Evolutionary conservation across 257 asterid species (phyloP), one percentile per base, ranked within the genome.

Genomic region (Haberlea rhodopensis): DNA sequence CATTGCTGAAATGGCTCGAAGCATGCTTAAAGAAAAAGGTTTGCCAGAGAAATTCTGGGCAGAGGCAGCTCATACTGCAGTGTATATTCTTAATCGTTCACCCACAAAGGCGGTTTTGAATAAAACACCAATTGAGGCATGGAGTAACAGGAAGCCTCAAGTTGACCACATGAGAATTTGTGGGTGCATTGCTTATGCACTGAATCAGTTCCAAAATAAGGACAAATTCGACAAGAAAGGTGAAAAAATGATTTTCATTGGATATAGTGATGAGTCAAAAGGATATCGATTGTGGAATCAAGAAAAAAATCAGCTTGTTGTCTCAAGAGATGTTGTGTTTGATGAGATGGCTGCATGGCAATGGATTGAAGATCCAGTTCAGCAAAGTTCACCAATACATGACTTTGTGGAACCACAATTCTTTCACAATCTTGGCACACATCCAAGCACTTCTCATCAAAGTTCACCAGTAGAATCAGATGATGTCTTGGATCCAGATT

Each of bases 301-400:
- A 6, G 20, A 8, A 5, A 34, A 1, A 4, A 13, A 16, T 5
- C 53, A 65, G 7, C 8, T 22, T 3, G 6, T 13, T 5, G 15
- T 55, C 5, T 66, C 63, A 23, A n/a, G 57, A 20, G n/a, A n/a
- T n/a, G 53, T 37, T 1, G 20, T 37, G 18, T 66, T 66, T 16
- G 63, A 66, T 37, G 63, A 55, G 26, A 10, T 40, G 6, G 13
- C 46, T 15, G 5, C 31, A 13, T 37, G 71, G 20, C 24, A 27
- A 6, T 37, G 56, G 46, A 10, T 37, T 21, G 63, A 40, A 54
- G 11, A 56, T n/a, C n/a, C n/a, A 19, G 5, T 4, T 5, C 26
- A n/a, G 13, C 8, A 65, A 13, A 25, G 2, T n/a, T 2, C 27
- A 53, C 13, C 10, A 40, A 8, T 8, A 13, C 28, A 53, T 19